Evolutionary conservation across 176 grass and related monocot species (phyloP).

Genomic region (Triticum dicoccoides): DNA sequence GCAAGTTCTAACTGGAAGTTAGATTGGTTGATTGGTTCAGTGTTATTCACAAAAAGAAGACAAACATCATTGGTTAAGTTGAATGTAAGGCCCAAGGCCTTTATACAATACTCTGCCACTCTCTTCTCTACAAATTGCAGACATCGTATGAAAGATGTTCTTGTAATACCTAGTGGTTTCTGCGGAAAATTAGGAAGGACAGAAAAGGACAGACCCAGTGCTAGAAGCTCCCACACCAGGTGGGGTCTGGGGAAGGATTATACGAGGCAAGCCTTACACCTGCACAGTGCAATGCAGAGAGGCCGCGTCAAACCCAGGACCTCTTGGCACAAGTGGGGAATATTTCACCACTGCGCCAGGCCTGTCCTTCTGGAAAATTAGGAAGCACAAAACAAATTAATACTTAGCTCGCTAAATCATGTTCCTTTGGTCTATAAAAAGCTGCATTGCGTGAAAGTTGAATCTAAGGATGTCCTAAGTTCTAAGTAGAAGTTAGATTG

Average conservation of each 20-base stretch:
- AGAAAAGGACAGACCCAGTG: too few relatives aligned
- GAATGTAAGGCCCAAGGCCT: conserved; percentile 50
- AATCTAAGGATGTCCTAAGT: not conserved
- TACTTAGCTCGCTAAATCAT: not conserved
- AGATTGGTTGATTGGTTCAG: not conserved
- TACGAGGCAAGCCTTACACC: too few relatives aligned
- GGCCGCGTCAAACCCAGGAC: too few relatives aligned
- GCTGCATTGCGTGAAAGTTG: not conserved
- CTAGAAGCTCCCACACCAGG: too few relatives aligned
- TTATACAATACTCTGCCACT: conserved; percentile 75
- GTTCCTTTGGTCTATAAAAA: not conserved
- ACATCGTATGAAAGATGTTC: conserved; percentile 71
- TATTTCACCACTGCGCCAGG: too few relatives aligned
- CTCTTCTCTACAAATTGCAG: conserved; percentile 91
- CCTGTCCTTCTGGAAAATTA: too few relatives aligned
- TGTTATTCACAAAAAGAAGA: not conserved
- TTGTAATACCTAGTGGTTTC: conserved; percentile 87
- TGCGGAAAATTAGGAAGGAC: conserved; percentile 29
- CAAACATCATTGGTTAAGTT: too few relatives aligned
- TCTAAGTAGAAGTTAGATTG: not conserved
- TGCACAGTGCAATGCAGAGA: too few relatives aligned
- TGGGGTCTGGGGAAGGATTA: too few relatives aligned
- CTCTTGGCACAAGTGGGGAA: too few relatives aligned
- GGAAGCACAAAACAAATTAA: too few relatives aligned
- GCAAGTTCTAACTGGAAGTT: not conserved